Conservation (phyloP, 169 alveolate species). For the Plasmodium sp. region DNA sequence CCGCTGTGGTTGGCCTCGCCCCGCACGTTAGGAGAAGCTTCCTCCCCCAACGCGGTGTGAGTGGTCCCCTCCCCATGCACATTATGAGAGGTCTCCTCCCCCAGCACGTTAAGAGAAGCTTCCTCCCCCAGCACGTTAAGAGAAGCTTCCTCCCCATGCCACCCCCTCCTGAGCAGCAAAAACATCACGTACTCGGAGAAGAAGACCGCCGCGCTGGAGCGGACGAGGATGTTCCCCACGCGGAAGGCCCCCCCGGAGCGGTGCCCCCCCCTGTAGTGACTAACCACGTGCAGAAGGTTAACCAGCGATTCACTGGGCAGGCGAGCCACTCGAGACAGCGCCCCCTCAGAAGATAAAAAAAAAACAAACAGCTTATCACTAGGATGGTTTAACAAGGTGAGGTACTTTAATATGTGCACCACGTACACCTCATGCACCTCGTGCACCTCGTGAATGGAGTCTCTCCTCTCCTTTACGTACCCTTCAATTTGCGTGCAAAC, state of each 20-base stretch:
- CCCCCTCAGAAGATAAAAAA: neutral
- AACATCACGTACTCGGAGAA: slow-evolving; percentile 10
- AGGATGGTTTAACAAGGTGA: neutral
- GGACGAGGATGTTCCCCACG: neutral
- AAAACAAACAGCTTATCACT: slow-evolving; percentile 9
- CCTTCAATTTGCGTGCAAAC: slow-evolving; percentile 31
- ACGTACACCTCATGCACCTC: neutral
- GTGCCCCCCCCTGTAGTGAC: neutral
- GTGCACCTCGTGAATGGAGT: neutral
- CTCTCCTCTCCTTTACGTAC: slow-evolving; percentile 22
- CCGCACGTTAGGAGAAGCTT: neutral
- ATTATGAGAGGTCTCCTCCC: neutral
- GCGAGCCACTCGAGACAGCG: neutral
- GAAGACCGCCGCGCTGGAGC: neutral
- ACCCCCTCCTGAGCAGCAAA: neutral
- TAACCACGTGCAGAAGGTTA: slow-evolving; percentile 20
- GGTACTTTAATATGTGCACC: slow-evolving; percentile 22
- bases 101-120: too few relatives aligned
- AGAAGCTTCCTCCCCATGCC: neutral
- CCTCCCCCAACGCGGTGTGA: too few relatives aligned
- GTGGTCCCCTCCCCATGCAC: neutral
- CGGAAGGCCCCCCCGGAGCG: neutral
- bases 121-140: too few relatives aligned
- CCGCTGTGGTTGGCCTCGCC: neutral
- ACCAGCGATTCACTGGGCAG: neutral